These are phyloP conservation scores for Aurantiochytrium sp. DNA, from an alignment of 108 stramenopile species.

Conservation along the genomic window DNA sequence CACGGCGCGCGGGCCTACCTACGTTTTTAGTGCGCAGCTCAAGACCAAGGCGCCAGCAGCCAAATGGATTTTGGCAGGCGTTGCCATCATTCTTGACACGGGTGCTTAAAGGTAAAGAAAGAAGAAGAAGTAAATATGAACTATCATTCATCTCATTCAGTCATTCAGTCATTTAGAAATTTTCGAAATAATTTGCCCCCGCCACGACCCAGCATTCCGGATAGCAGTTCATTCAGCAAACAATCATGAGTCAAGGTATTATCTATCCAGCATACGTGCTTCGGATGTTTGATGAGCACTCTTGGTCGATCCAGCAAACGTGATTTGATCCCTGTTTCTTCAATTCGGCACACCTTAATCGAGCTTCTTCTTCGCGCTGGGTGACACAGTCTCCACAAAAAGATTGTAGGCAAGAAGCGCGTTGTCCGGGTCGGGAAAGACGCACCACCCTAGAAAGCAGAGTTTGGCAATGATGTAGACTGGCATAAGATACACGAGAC, in stretches of 20 bases:
- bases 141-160: too few relatives aligned
- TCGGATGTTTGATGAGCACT: neutral
- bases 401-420: neutral
- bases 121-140: neutral
- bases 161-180: neutral
- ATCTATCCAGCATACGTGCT: neutral
- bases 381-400: neutral
- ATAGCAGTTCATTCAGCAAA: neutral
- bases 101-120: neutral
- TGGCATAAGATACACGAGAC: neutral
- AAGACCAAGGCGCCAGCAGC: conserved; percentile 67
- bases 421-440: neutral
- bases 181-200: neutral
- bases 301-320: neutral
- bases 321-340: neutral
- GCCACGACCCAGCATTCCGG: neutral
- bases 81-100: conserved; percentile 64
- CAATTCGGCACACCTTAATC: neutral
- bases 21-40: conserved; percentile 68
- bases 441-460: neutral
- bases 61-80: conserved; percentile 71
- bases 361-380: neutral
- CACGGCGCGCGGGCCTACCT: conserved; percentile 69
- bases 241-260: neutral
- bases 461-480: neutral